These are phyloP conservation scores for Symbiodinium natans DNA, from an alignment of 73 alveolate genomes.

Conservation along the genomic window DNA sequence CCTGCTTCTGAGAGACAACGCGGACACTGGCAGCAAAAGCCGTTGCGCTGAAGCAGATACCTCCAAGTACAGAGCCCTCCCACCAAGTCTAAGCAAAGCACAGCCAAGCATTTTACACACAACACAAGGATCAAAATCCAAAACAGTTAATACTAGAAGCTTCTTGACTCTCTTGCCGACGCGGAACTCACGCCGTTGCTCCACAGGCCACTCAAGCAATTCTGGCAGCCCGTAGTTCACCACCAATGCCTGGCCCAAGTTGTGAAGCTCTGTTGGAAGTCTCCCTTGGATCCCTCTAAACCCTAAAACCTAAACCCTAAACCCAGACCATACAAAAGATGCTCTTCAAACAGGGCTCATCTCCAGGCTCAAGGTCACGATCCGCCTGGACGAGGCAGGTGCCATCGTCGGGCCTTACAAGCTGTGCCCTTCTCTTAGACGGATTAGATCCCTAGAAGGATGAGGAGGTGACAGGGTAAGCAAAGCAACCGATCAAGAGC, in stretches of 20 bases:
- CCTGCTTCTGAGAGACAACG: constrained; percentile 42
- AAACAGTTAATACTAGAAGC: not conserved
- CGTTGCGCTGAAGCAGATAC: constrained; percentile 34
- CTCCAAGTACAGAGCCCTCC: not conserved
- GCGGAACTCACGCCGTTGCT: constrained; percentile 40
- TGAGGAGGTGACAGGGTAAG: no score
- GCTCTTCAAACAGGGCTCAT: not conserved
- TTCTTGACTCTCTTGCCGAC: not conserved
- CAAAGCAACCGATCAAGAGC: no score
- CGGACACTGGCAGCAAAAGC: constrained; percentile 64
- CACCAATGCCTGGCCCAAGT: constrained; percentile 34
- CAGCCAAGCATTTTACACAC: not conserved
- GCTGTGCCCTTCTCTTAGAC: no score
- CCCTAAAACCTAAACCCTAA: no score
- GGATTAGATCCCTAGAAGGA: no score
- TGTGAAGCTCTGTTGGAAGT: no score
- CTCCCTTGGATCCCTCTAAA: no score
- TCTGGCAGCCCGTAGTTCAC: constrained; percentile 43
- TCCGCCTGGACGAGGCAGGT: constrained; percentile 4
- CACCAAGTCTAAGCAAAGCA: not conserved
- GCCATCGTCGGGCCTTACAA: constrained; percentile 77
- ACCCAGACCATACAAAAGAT: no score
- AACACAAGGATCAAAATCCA: not conserved
- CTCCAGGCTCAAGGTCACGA: constrained; percentile 41
- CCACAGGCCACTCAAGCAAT: constrained; percentile 53